Conservation (phyloP, 306 rosid species). For the Psophocarpus tetragonolobus region DNA sequence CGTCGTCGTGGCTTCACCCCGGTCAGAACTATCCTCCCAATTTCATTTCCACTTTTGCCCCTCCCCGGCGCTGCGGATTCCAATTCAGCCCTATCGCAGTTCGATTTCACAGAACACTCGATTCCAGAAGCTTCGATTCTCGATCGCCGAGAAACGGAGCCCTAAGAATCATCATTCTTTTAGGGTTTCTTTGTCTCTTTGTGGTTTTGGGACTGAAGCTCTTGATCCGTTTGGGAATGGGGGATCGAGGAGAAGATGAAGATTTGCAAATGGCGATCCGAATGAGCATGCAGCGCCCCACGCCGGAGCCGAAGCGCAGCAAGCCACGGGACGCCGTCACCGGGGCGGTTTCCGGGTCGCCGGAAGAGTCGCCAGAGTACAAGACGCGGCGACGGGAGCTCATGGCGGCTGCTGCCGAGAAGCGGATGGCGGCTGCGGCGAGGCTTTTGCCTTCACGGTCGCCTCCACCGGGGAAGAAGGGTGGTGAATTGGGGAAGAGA, state of each 20-base stretch:
- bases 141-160: slow-evolving; percentile 38
- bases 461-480: slow-evolving; percentile 21
- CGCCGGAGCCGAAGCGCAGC: slow-evolving; percentile 91
- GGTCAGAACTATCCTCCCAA: neutral
- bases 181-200: slow-evolving; percentile 24
- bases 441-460: slow-evolving; percentile 27
- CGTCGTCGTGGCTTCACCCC: slow-evolving; percentile 16
- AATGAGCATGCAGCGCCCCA: slow-evolving; percentile 86
- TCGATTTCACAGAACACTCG: neutral
- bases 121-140: slow-evolving; percentile 6
- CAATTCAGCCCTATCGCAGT: neutral
- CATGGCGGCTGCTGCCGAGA: slow-evolving; percentile 97
- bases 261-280: slow-evolving; percentile 81
- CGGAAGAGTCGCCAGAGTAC: slow-evolving; percentile 66
- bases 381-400: slow-evolving; percentile 76
- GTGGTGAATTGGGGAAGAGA: slow-evolving; percentile 40
- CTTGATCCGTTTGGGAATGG: slow-evolving; percentile 52
- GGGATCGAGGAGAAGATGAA: slow-evolving; percentile 90
- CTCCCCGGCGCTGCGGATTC: slow-evolving; percentile 1
- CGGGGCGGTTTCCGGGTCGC: slow-evolving; percentile 47
- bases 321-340: slow-evolving; percentile 65
- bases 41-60: slow-evolving; percentile 30
- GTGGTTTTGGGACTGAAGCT: neutral
- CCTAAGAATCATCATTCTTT: slow-evolving; percentile 29
- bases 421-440: slow-evolving; percentile 57